phyloP scores from a whole-genome alignment of 257 asterid species.

The Fraxinus americana region DNA sequence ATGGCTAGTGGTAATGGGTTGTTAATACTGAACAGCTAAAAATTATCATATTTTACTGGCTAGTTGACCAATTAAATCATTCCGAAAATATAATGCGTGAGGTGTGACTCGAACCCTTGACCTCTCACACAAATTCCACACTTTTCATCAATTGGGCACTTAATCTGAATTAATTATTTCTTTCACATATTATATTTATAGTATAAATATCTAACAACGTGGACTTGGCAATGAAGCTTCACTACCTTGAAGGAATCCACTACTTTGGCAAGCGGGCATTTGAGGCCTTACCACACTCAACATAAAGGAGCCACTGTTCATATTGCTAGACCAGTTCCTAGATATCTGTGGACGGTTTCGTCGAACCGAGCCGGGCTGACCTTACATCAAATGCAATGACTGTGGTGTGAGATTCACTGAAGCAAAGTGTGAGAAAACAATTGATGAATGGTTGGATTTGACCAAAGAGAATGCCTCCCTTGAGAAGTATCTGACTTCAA shows the following conservation, averaged over 20 bases:
- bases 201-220: slow-evolving; percentile 8
- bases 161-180: too few species aligned
- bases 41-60: too few species aligned
- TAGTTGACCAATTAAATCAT: too few species aligned
- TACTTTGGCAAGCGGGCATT: slow-evolving; percentile 59
- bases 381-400: slow-evolving; percentile 80
- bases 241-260: slow-evolving; percentile 65
- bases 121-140: too few species aligned
- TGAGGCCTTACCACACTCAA: slow-evolving; percentile 38
- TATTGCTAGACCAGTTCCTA: slow-evolving; percentile 48
- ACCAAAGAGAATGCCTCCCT: slow-evolving; percentile 20
- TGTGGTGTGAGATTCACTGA: slow-evolving; percentile 75
- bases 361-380: slow-evolving; percentile 59
- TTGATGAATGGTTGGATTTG: slow-evolving; percentile 71
- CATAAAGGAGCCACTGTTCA: slow-evolving; percentile 71
- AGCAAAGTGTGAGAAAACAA: slow-evolving; percentile 53
- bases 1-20: too few species aligned
- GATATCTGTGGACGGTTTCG: slow-evolving; percentile 65
- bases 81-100: too few species aligned
- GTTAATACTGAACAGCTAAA: too few species aligned
- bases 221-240: slow-evolving; percentile 88
- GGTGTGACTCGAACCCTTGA: too few species aligned
- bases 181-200: too few species aligned
- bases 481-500: slow-evolving; percentile 45
- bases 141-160: too few species aligned